These are phyloP conservation scores for Fusarium gaditjirri DNA, from an alignment of 2,329 filamentous ascomycete genomes.

Conservation along the genomic window DNA sequence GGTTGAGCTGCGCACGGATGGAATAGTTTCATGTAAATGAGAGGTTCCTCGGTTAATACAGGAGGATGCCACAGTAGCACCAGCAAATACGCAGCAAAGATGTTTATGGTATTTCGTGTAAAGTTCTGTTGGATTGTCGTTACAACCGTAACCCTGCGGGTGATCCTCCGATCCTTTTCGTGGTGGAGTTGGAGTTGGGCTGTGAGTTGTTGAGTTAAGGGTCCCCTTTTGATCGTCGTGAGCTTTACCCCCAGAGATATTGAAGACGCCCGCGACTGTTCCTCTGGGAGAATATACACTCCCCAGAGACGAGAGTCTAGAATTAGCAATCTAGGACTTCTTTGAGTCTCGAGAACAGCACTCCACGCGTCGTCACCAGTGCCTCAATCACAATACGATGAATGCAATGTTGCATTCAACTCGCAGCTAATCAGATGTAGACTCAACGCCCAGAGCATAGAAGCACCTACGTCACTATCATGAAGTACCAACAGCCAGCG, in stretches of 20 bases:
- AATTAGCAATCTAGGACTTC: neutral
- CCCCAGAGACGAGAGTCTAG: neutral
- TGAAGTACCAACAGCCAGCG: constrained; percentile 4
- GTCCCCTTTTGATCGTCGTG: constrained; percentile 16
- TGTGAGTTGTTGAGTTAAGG: neutral
- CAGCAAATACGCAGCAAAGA: neutral
- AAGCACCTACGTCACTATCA: constrained; percentile 27
- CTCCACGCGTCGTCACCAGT: constrained; percentile 7
- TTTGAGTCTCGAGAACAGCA: neutral
- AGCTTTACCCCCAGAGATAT: neutral
- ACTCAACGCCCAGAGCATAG: neutral
- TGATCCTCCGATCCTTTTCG: constrained; percentile 25
- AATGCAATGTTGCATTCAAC: constrained; percentile 33
- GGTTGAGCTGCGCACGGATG: neutral
- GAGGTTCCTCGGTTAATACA: neutral
- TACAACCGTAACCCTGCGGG: constrained; percentile 21
- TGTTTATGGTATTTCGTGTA: constrained; percentile 15
- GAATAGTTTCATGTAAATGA: constrained; percentile 13
- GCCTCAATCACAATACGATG: constrained; percentile 1
- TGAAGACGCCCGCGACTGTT: neutral
- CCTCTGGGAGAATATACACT: neutral
- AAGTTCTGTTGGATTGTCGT: neutral
- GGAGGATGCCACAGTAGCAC: neutral
- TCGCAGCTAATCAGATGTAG: constrained; percentile 2
- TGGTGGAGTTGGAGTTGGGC: constrained; percentile 13